phyloP scores from a whole-genome alignment of 495 filamentous ascomycete genomes.

The Lasiosphaeria miniovina region DNA sequence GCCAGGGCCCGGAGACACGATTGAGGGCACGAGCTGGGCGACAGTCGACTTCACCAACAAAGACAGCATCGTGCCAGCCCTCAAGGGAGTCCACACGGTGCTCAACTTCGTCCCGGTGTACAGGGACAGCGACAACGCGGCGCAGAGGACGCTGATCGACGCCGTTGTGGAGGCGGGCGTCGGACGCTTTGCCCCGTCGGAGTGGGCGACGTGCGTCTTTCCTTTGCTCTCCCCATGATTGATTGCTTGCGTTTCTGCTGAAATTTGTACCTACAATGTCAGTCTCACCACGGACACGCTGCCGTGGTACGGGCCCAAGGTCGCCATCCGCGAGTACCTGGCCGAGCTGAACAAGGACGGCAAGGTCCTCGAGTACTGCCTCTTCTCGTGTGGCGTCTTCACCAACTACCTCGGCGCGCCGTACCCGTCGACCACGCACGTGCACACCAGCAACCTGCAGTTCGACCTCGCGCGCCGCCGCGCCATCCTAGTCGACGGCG shows the following conservation, averaged over 20 bases:
- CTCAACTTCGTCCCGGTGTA: conserved; percentile 49
- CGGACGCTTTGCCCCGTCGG: conserved; percentile 53
- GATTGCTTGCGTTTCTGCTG: not conserved
- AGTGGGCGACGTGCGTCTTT: conserved; percentile 31
- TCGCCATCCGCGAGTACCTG: conserved; percentile 47
- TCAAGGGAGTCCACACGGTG: conserved; percentile 53
- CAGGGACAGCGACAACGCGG: conserved; percentile 31
- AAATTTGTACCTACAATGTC: too few relatives aligned
- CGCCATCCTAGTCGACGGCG: conserved; percentile 48
- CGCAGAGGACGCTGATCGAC: conserved; percentile 52
- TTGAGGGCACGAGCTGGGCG: conserved; percentile 34
- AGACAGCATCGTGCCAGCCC: conserved; percentile 29
- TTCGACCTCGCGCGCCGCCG: conserved; percentile 50
- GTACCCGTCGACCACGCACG: conserved; percentile 47
- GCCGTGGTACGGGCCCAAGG: conserved; percentile 49
- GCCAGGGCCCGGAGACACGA: conserved; percentile 4
- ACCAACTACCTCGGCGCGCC: conserved; percentile 53
- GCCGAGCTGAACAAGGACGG: conserved; percentile 48
- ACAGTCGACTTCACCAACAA: conserved; percentile 44
- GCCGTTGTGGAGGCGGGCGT: conserved; percentile 52
- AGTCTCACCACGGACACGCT: conserved; percentile 7
- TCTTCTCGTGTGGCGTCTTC: conserved; percentile 58
- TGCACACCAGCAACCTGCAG: conserved; percentile 36
- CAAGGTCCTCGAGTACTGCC: conserved; percentile 42
- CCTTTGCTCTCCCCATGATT: not conserved